Base-by-base conservation (phyloP, 768 basidiomycete genomes). In the Suillus ampliporus region DNA sequence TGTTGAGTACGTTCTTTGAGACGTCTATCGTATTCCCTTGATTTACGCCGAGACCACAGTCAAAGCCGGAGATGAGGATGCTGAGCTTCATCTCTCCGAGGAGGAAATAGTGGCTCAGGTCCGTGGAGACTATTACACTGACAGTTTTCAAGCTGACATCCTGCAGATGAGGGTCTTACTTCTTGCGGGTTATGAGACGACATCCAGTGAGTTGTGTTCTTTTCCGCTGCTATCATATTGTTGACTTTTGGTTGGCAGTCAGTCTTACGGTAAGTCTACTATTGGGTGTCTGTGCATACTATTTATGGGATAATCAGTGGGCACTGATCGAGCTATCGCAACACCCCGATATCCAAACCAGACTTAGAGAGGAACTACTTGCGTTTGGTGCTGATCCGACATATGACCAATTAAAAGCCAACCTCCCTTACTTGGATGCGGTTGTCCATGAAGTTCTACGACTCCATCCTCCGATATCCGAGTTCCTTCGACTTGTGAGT, bases 21-120 rank as follows among this genome's bases (percentile, higher is more conserved):
- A 71, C 43, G 65, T 71, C 35, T 61, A 61, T 13, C n/a, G 64
- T 35, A 67, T 60, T 31, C 73, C 74, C 9, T 59, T 67, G 0
- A 58, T 76, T 58, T 75, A 28, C 21, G 28, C 28, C 9, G 38
- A 34, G 13, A 48, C 17, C n/a, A n/a, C 57, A 83, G 81, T 81
- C 35, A 78, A 72, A 64, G 77, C 79, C 1, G 79, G 79, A 64
- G 66, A 48, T 21, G 58, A 72, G 26, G 69, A 63, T 4, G 59
- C 72, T 0, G 71, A 73, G 43, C 62, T 79, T 11, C 69, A 67
- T 58, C 71, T 83, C 69, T 72, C 77, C 0, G 67, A 72, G 15
- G 81, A 83, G 38, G 82, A 84, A 63, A 76, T 84, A 7, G 68
- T 76, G 10, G 72, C 71, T n/a, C 77, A 76, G 64, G 74, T 77